Conservation (phyloP, 2,329 filamentous ascomycete genomes). For the Claviceps maximensis region DNA sequence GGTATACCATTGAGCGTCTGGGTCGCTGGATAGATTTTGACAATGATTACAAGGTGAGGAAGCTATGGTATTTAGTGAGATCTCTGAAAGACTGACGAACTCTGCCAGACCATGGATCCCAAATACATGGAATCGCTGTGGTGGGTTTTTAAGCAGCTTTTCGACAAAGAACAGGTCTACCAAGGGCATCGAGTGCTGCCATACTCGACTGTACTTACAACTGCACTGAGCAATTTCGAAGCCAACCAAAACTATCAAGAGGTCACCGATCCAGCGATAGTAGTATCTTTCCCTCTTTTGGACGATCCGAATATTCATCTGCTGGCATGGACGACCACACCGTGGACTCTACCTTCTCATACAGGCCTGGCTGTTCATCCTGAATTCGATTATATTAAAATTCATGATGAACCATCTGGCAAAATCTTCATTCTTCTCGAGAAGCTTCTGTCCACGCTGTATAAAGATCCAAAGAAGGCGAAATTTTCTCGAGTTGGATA, state of each 20-base stretch:
- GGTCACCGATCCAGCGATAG: constrained; percentile 78
- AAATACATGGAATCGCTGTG: constrained; percentile 91
- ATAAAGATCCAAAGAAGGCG: constrained; percentile 64
- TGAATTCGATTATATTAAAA: constrained; percentile 77
- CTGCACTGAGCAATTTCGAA: constrained; percentile 85
- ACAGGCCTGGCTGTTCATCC: constrained; percentile 65
- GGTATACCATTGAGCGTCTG: constrained; percentile 71
- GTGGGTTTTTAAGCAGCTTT: constrained; percentile 94
- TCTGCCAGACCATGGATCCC: constrained; percentile 69
- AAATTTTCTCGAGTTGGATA: constrained; percentile 58
- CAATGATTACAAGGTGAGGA: constrained; percentile 75
- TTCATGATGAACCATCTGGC: constrained; percentile 66
- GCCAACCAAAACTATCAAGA: constrained; percentile 92
- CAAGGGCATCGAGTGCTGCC: constrained; percentile 89
- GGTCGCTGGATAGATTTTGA: constrained; percentile 98
- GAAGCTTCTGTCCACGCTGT: constrained; percentile 68
- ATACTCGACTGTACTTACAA: constrained; percentile 82
- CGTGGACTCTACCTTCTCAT: constrained; percentile 74
- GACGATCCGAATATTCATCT: constrained; percentile 63
- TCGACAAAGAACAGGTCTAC: constrained; percentile 81
- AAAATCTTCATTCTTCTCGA: constrained; percentile 81
- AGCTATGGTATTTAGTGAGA: not conserved
- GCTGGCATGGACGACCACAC: constrained; percentile 82
- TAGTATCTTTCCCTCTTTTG: constrained; percentile 74
- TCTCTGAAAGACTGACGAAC: not conserved